phyloP scores from a whole-genome alignment of 768 basidiomycete genomes.

The Boletus rubescentipes region DNA sequence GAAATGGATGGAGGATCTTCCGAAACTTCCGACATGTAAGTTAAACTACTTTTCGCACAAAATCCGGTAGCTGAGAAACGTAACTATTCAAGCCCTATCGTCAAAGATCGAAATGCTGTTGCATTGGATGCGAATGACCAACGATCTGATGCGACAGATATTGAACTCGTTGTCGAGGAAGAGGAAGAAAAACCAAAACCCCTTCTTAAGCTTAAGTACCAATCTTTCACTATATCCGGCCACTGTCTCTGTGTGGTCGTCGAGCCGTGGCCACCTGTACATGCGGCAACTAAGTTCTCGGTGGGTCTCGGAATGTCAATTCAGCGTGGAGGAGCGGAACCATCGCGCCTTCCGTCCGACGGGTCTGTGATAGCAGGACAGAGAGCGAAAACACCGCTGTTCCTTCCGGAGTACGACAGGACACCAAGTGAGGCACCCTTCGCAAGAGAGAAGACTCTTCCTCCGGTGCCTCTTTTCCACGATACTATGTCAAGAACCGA shows the following conservation, averaged over 20 bases:
- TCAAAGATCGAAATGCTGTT: background rate
- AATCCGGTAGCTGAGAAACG: background rate
- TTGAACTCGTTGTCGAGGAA: slow-evolving; percentile 50
- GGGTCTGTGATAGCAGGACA: slow-evolving; percentile 22
- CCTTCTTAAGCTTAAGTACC: slow-evolving; percentile 60
- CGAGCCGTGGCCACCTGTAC: slow-evolving; percentile 72
- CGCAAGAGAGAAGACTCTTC: slow-evolving; percentile 26
- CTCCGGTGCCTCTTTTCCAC: slow-evolving; percentile 45
- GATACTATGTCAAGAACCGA: slow-evolving; percentile 32
- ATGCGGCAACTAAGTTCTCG: slow-evolving; percentile 34
- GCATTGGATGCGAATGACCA: background rate
- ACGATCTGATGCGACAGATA: slow-evolving; percentile 5
- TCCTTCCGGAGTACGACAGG: slow-evolving; percentile 63
- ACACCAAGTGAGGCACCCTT: slow-evolving; percentile 39
- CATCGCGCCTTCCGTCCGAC: slow-evolving; percentile 23
- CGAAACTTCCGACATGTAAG: slow-evolving; percentile 4
- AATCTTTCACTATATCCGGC: slow-evolving; percentile 68
- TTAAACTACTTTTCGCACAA: background rate
- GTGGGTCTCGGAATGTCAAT: slow-evolving; percentile 29
- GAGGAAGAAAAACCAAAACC: slow-evolving; percentile 77
- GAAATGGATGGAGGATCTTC: background rate
- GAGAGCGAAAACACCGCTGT: slow-evolving; percentile 63
- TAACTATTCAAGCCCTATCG: background rate
- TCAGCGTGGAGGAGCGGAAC: slow-evolving; percentile 26
- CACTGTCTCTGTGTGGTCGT: slow-evolving; percentile 80